These are phyloP conservation scores for Corynespora cassiicola DNA, from an alignment of 2,329 filamentous ascomycete genomes.

Conservation along the genomic window DNA sequence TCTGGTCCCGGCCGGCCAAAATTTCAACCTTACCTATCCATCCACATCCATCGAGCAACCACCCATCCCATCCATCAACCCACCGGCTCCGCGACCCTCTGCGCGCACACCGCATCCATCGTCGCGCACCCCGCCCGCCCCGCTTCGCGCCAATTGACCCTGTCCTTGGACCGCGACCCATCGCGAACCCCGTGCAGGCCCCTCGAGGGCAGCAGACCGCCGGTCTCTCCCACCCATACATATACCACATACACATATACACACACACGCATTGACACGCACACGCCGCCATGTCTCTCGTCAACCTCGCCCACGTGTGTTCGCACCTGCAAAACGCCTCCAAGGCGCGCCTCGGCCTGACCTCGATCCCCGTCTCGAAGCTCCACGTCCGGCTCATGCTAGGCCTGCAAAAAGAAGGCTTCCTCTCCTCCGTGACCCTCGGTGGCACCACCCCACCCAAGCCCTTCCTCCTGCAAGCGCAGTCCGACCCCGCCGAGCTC, in stretches of 20 bases:
- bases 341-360: slow-evolving; percentile 81
- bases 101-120: slow-evolving; percentile 19
- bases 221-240: slow-evolving; percentile 2
- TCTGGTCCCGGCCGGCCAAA: slow-evolving; percentile 32
- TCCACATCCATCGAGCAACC: slow-evolving; percentile 11
- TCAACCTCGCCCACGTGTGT: slow-evolving; percentile 79
- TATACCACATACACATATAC: slow-evolving; percentile 2
- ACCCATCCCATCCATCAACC: slow-evolving; percentile 22
- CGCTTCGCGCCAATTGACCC: slow-evolving; percentile 11
- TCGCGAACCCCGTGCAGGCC: slow-evolving; percentile 23
- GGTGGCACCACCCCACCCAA: slow-evolving; percentile 64
- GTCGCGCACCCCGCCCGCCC: slow-evolving; percentile 17
- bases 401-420: slow-evolving; percentile 81
- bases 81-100: slow-evolving; percentile 5
- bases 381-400: slow-evolving; percentile 79
- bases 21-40: slow-evolving; percentile 25
- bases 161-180: slow-evolving; percentile 15
- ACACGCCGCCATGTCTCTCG: slow-evolving; percentile 68
- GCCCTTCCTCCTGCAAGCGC: slow-evolving; percentile 41
- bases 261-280: slow-evolving; percentile 10
- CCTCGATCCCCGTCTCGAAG: slow-evolving; percentile 80
- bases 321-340: slow-evolving; percentile 91
- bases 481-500: slow-evolving; percentile 32
- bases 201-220: slow-evolving; percentile 32
- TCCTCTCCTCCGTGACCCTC: slow-evolving; percentile 80